These are phyloP conservation scores for Protostelium mycophagum DNA, from an alignment of 78 protist species.

Conservation along the genomic window DNA sequence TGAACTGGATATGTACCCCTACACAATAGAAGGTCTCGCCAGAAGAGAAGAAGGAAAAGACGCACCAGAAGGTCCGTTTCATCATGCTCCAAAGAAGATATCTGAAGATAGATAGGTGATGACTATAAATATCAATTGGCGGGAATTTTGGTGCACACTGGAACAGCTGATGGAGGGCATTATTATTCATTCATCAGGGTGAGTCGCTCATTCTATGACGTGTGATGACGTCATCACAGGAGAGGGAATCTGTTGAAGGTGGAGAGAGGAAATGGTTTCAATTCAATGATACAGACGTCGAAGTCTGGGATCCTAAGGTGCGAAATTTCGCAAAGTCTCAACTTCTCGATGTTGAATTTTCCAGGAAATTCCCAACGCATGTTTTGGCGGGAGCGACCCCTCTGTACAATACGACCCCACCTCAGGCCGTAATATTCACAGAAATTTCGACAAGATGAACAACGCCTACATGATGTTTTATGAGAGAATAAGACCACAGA, in stretches of 20 bases:
- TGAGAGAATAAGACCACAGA: constrained; percentile 26
- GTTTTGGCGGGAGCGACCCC: constrained; percentile 67
- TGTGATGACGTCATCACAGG: background rate
- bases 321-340: background rate
- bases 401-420: constrained; percentile 12
- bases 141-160: constrained; percentile 80
- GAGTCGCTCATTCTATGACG: constrained; percentile 19
- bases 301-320: constrained; percentile 38
- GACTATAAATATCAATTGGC: constrained; percentile 56
- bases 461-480: constrained; percentile 73
- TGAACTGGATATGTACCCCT: constrained; percentile 55
- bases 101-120: background rate
- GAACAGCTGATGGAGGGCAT: constrained; percentile 73
- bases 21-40: constrained; percentile 54
- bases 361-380: constrained; percentile 38
- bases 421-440: background rate
- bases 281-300: constrained; percentile 67
- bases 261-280: constrained; percentile 45
- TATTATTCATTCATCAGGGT: constrained; percentile 68
- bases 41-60: constrained; percentile 38
- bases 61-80: background rate
- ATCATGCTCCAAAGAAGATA: background rate
- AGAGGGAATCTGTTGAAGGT: constrained; percentile 12
- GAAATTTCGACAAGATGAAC: constrained; percentile 5
- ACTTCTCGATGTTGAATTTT: background rate